phyloP scores from a whole-genome alignment of 164 flowering plant genomes.

The Aristolochia fimbriata region DNA sequence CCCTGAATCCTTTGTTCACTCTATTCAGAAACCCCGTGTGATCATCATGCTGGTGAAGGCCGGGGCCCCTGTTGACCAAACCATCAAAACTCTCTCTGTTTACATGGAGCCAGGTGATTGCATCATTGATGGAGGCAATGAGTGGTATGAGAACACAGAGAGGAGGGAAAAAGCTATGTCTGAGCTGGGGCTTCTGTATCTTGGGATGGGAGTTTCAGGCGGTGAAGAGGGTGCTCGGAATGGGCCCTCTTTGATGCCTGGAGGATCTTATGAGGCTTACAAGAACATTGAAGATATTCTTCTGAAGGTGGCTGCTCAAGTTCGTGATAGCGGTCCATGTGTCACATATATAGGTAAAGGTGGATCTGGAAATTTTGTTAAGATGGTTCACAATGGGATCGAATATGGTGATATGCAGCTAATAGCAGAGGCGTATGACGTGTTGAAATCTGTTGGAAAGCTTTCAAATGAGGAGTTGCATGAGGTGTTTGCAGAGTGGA shows the following conservation, averaged over 20 bases:
- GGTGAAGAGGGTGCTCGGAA: conserved; percentile 72
- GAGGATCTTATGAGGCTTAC: conserved; percentile 64
- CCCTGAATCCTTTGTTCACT: conserved; percentile 49
- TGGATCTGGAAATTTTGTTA: conserved; percentile 63
- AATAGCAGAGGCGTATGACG: conserved; percentile 71
- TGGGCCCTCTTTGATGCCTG: conserved; percentile 79
- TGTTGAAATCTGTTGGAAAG: conserved; percentile 58
- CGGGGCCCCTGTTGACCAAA: conserved; percentile 60
- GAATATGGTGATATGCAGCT: conserved; percentile 80
- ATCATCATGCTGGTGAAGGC: conserved; percentile 68
- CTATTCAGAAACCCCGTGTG: conserved; percentile 55
- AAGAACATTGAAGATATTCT: conserved; percentile 62
- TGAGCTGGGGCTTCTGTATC: conserved; percentile 48
- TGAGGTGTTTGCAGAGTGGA: conserved; percentile 56
- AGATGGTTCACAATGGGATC: conserved; percentile 67
- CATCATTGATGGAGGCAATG: conserved; percentile 70
- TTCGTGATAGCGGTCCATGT: conserved; percentile 65
- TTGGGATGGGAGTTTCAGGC: conserved; percentile 75
- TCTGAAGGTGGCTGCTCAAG: conserved; percentile 67
- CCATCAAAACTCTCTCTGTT: conserved; percentile 49
- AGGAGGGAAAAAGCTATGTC: conserved; percentile 48
- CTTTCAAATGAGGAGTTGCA: conserved; percentile 52
- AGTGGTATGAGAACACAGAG: conserved; percentile 71
- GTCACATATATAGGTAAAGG: conserved; percentile 64
- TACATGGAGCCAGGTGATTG: conserved; percentile 66